Conservation (phyloP, 169 alveolate species). For the Plasmodium gallinaceum region DNA sequence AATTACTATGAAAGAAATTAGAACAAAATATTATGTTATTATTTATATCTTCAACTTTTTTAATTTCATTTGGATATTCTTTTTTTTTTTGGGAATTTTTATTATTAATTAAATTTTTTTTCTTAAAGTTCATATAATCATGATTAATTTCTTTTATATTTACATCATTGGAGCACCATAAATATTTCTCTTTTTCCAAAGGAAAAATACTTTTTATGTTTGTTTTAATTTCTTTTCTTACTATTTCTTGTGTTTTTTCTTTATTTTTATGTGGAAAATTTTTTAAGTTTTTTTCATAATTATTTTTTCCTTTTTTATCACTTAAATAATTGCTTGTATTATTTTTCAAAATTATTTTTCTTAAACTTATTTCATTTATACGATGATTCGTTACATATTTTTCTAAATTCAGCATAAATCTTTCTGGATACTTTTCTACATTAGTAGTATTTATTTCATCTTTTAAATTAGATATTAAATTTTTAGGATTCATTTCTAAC, state of each 20-base stretch:
- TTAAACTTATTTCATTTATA: conserved; percentile 17
- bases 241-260: not conserved
- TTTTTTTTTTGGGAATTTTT: not conserved
- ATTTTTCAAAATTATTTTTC: conserved; percentile 8
- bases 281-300: too few species aligned
- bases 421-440: not conserved
- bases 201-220: not conserved
- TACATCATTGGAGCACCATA: not conserved
- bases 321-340: not conserved
- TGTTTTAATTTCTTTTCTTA: not conserved
- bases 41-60: not conserved
- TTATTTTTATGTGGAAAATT: not conserved
- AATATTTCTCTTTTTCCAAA: not conserved
- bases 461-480: not conserved
- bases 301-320: not conserved
- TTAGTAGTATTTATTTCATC: not conserved
- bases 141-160: not conserved
- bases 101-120: not conserved
- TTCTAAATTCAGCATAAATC: conserved; percentile 22
- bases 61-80: not conserved
- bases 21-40: conserved; percentile 14
- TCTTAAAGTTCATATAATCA: not conserved
- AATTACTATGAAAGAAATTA: not conserved
- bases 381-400: conserved; percentile 32
- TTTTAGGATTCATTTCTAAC: not conserved